Base-by-base conservation (phyloP, 202 grass and related monocot species). In the Panicum hallii region DNA sequence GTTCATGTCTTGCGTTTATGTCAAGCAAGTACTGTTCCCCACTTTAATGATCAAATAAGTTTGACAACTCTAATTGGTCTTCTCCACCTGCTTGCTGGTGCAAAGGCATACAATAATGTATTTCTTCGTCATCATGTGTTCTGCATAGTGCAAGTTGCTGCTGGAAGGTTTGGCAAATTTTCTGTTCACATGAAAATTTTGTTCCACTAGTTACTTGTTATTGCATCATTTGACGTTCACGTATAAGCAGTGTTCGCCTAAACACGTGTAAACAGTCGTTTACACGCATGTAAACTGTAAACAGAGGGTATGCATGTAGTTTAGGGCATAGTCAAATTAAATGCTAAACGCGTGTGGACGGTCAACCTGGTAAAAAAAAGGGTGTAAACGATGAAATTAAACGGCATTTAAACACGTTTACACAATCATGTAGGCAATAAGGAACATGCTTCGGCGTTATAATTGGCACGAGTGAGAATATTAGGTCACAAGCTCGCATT, bases 71-170 rank as follows among this genome's bases (percentile, higher is more conserved):
- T 92, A 72, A 54, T 96, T 82, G 70, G 74, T 85, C 90, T 99
- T n/a, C 89, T 99, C 84, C 75, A 70, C 38, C 85, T 99, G 40
- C 82, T 99, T 75, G 75, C 84, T 84, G 89, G 93, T 76, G 94
- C 78, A 87, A 96, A 92, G 75, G 89, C 93, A 19, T 96, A 95
- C 84, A 91, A 94, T 82, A 96, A 99, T 50, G 61, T 94, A 52
- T 90, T 90, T 84, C 93, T 99, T 92, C 88, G 96, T 36, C 96
- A 99, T 82, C 85, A 99, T 71, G 79, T 96, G 72, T 99, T 99
- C 90, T 95, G 93, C 86, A 96, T 99, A 85, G 91, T 99, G 88
- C 96, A 96, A 86, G 87, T 99, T 65, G 66, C 91, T 90, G 91
- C 88, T 87, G 93, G 96, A 82, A 95, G 96, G 96, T 99, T 99